Base-by-base conservation (phyloP, 352 stramenopile genomes). In the Globisporangium iwayamae region DNA sequence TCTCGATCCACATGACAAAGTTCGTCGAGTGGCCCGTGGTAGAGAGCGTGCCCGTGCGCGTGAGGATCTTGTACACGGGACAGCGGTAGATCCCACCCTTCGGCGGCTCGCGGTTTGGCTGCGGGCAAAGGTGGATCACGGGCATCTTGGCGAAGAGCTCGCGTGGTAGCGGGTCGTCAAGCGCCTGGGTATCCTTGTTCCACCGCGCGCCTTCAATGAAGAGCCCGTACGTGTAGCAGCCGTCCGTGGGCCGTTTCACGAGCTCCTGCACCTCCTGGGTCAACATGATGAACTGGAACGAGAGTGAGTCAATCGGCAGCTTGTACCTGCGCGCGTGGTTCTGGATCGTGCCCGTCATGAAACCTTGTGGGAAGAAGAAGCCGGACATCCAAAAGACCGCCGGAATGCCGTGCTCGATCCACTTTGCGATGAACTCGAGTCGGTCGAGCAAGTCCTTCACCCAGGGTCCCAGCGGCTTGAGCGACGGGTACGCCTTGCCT, bases 1-100 rank as follows among this genome's bases (percentile, higher is more conserved):
- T 81, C 66, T 97, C 90, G 66, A 98, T 94, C 93, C 91, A 98
- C 71, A 97, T 94, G 60, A 98, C 84, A 72, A 98, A 98, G 74
- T 98, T 98, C n/a, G 91, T 97, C 18, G 78, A 94, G 65, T 98
- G 91, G 6, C 91, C 91, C 2, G 91, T 98, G 11, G 91, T 98
- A 0, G 86, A 94, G 8, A 98, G 72, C 18, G 87, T 96, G 20
- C 91, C 91, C 20, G 83, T 81, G 56, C 92, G 81, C 30, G 84
- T 96, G 48, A 98, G 75, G 45, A 97, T 92, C 74, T 98, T 98
- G 79, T 98, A 98, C 41, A 97, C 82, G 0, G 92, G 92, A 45
- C 89, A 97, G 28, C 87, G 85, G 62, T 98, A 98, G 36, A 98
- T 80, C 28, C 79, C 85, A 50, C 75, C 72, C 5, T 68, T 69